Percentiles rank a stretch among this genome's conserved stretches.
phyloP scores from a whole-genome alignment of 257 asterid species.

The Solanum chiquidenum region DNA sequence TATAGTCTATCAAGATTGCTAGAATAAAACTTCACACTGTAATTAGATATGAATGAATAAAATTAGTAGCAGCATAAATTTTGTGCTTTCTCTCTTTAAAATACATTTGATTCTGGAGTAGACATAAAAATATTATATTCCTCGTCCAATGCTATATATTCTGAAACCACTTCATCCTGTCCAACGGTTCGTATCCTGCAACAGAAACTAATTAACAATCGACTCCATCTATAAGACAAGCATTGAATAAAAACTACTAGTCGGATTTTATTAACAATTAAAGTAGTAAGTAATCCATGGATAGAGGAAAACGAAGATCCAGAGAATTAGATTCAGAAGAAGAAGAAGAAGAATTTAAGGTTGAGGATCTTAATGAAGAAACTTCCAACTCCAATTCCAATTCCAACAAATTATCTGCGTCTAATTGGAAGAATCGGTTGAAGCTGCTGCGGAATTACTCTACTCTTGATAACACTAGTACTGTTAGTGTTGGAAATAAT shows the following conservation, averaged over 20 bases:
- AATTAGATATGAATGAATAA: not conserved
- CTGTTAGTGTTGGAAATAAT: not conserved
- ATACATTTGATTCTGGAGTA: not conserved
- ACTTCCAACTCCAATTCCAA: not conserved
- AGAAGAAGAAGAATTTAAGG: slow-evolving; percentile 22
- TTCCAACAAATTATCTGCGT: slow-evolving; percentile 4
- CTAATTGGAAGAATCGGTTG: slow-evolving; percentile 19
- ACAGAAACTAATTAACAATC: not conserved
- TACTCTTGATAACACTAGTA: not conserved
- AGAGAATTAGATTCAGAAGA: slow-evolving; percentile 16
- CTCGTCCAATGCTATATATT: not conserved
- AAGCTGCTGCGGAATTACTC: slow-evolving; percentile 16
- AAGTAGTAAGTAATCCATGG: not conserved
- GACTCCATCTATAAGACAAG: not conserved
- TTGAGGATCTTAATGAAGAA: slow-evolving; percentile 23
- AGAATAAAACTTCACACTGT: not conserved
- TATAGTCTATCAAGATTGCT: too few species aligned
- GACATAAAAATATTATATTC: not conserved
- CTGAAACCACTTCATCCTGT: not conserved
- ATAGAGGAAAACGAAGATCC: slow-evolving; percentile 4
- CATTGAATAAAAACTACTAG: not conserved
- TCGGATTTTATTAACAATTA: not conserved
- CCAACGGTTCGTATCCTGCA: not conserved
- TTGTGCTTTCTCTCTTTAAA: not conserved
- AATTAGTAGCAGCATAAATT: not conserved